Conservation (phyloP, 1,139 yeast genomes). For the Saccharomyces hybrid region DNA sequence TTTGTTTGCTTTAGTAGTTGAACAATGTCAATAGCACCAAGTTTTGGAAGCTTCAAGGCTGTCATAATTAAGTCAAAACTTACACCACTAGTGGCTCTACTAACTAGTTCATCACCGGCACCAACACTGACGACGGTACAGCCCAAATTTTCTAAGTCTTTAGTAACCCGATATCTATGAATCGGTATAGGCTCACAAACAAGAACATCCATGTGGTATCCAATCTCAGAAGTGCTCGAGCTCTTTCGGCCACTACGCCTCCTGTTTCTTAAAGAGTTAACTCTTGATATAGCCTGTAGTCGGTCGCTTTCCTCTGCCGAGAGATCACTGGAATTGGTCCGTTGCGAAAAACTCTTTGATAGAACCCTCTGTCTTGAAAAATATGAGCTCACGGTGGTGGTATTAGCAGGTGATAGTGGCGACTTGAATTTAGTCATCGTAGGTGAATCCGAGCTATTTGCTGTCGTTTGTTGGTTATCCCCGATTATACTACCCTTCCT, state of each 20-base stretch:
- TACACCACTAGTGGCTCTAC: conserved; percentile 76
- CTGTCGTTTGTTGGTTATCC: neutral
- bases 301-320: conserved; percentile 23
- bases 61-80: conserved; percentile 79
- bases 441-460: conserved; percentile 14
- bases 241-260: conserved; percentile 26
- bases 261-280: conserved; percentile 24
- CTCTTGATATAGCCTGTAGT: conserved; percentile 26
- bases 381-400: conserved; percentile 1
- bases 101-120: conserved; percentile 74
- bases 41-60: conserved; percentile 59
- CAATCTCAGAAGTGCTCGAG: conserved; percentile 18
- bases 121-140: conserved; percentile 75
- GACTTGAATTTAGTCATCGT: conserved; percentile 20
- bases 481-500: conserved; percentile 16
- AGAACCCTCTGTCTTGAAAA: conserved; percentile 7
- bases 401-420: conserved; percentile 22
- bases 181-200: conserved; percentile 86
- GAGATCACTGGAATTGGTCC: conserved; percentile 21
- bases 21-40: conserved; percentile 66
- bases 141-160: conserved; percentile 60
- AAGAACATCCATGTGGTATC: conserved; percentile 48
- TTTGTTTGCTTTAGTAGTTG: conserved; percentile 70
- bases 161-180: conserved; percentile 60
- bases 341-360: conserved; percentile 8